A percentile compares a stretch with the other conserved stretches of the same genome.
phyloP scores from a whole-genome alignment of 257 asterid genomes.

The Marsdenia floribunda region DNA sequence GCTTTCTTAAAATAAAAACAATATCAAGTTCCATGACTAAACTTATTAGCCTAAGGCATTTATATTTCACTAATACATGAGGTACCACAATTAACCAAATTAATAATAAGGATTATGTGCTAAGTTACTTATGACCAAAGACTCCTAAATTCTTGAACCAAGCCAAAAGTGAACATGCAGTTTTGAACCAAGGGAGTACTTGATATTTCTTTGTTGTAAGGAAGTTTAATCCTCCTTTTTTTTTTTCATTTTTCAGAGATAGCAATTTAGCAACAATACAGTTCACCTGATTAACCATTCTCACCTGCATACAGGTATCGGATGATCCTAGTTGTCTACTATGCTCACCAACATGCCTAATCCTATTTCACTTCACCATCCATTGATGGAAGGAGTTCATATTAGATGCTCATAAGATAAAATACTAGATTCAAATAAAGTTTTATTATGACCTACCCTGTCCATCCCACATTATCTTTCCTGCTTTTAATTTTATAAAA shows the following conservation, averaged over 20 bases:
- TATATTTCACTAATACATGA: too few species aligned
- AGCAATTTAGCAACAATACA: neutral
- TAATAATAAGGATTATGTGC: too few species aligned
- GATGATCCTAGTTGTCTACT: neutral
- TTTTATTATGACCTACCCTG: neutral
- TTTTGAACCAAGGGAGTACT: neutral
- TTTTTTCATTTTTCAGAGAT: neutral
- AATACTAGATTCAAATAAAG: neutral
- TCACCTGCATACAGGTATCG: neutral
- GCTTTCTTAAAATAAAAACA: neutral
- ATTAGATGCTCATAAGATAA: neutral
- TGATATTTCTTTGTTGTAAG: neutral
- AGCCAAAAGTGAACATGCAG: neutral
- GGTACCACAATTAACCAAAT: too few species aligned
- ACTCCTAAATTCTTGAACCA: neutral
- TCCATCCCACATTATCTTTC: too few species aligned
- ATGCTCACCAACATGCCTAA: neutral
- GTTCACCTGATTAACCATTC: constrained; percentile 1
- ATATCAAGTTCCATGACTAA: too few species aligned
- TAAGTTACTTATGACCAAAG: too few species aligned
- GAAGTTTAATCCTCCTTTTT: neutral
- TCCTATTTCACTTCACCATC: neutral
- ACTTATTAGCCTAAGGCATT: too few species aligned
- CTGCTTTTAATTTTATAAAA: too few species aligned
- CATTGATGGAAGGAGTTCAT: neutral